Base-by-base conservation (phyloP, 1,139 yeast species). In the Yamadazyma trypodendri region DNA sequence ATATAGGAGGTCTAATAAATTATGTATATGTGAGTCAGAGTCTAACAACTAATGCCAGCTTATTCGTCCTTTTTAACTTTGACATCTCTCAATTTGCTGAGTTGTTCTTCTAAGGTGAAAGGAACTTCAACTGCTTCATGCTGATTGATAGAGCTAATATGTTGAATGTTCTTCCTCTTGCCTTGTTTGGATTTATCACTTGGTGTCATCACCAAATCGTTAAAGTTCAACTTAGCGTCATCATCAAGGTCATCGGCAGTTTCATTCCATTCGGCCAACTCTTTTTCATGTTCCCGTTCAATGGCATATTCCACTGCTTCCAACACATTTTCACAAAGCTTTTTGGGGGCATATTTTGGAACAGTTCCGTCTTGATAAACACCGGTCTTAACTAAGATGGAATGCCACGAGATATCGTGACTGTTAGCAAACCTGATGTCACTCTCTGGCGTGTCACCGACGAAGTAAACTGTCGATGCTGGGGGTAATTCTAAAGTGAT, bases 401-500 rank as follows among this genome's bases (percentile, higher is more conserved):
- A 84, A 59, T 74, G 80, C 95, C 95, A 86, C 30, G 87, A 79
- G 43, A 75, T 77, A 56, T 86, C 95, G 60, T 84, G 92, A 16
- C 89, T 79, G 63, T 86, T 86, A 38, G 95, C 95, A 63, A 86
- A 86, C 56, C 94, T 72, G 47, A 86, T 85, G 61, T 86, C 95
- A 4, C 90, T 82, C 60, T 85, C 95, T 12, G 95, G 95, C n/a
- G 95, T 86, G 58, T 86, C 95, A 49, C 95, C 95, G 34, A 86
- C 94, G 65, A 86, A 86, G 60, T 85, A 86, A 14, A 85, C 94
- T 0, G 92, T 84, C 5, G 88, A 81, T 2, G 92, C 89, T 10
- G 90, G 89, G 10, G 94, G 94, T 46, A 84, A 67, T 46, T 81
- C 81, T 50, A 79, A 65, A 23, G 70, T 65, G 44, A 71, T 70